Evolutionary conservation across 192 early-diverging fungal genomes (phyloP), one percentile per base, ranked within the genome.

Genomic region (Entophlyctis luteolus): DNA sequence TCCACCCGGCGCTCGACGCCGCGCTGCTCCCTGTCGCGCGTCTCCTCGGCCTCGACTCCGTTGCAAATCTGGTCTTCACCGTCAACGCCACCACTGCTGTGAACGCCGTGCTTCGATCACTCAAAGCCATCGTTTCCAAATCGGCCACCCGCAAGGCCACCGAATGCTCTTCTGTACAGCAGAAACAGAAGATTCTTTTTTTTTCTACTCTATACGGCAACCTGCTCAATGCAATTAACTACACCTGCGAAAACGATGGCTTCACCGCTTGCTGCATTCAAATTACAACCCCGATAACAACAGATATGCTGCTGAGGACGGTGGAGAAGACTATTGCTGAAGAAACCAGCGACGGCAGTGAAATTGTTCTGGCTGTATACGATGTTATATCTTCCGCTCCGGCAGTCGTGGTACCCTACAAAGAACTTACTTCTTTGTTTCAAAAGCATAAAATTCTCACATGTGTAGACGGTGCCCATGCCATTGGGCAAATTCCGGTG

Each of bases 381-480:
- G 86, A 88, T 62, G 78, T 77, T 54, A 80, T 88, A 48, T 76
- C 77, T 12, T 82, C 79, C 46, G 75, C 76, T n/a, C 84, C 87
- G 33, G 59, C 75, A 56, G 74, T 78, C 33, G 48, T 49, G 54
- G 35, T 83, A 55, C 75, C 88, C 34, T 62, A 74, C 73, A 57
- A 83, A 72, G 54, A 48, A 46, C 36, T 79, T 35, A 53, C 76
- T 46, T 3, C 62, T 46, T 32, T 79, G 39, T 69, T 85, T 18
- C 67, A 75, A 16, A 56, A 77, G 22, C 55, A 86, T 54, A 68
- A 76, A 18, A 84, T 88, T 45, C 48, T 70, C 16, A 38, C 68
- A 62, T 68, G 84, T 59, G 73, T 89, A 14, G 88, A 89, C 67
- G 88, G 83, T 37, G 87, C 88, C 5, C 88, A 89, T 62, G 68